A percentile compares a stretch with the other conserved stretches of the same genome.
Conservation (phyloP, 495 filamentous ascomycete species). For the Annulohypoxylon bovei region DNA sequence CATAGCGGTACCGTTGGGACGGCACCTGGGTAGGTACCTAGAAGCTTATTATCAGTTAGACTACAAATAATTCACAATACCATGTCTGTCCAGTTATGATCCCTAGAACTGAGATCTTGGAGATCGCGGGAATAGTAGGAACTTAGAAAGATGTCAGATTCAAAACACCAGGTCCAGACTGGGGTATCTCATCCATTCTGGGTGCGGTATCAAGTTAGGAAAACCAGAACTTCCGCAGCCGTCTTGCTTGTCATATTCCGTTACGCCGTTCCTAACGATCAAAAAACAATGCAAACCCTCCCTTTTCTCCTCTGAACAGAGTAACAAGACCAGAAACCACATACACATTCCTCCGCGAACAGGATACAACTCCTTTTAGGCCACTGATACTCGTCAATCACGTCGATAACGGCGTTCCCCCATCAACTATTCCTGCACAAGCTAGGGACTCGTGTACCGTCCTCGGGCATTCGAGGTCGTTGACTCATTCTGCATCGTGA, state of each 20-base stretch:
- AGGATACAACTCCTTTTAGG: conserved; percentile 27
- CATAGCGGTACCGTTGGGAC: not conserved
- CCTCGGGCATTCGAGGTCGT: conserved; percentile 1
- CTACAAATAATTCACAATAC: not conserved
- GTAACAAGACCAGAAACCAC: conserved; percentile 23
- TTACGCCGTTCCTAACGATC: conserved; percentile 41
- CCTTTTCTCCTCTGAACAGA: conserved; percentile 28
- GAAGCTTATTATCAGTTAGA: not conserved
- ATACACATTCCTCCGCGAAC: not conserved
- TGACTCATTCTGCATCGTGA: not conserved
- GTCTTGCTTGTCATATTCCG: conserved; percentile 40
- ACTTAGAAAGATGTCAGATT: conserved; percentile 18
- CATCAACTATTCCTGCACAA: conserved; percentile 15
- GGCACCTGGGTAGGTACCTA: not conserved
- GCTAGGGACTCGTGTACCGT: conserved; percentile 4
- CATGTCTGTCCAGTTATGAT: not conserved
- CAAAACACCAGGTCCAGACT: conserved; percentile 39
- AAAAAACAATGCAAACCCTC: conserved; percentile 30
- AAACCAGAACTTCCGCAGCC: conserved; percentile 41
- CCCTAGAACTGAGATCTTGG: not conserved
- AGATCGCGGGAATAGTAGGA: conserved; percentile 12
- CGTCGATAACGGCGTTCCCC: not conserved
- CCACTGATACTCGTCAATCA: conserved; percentile 25
- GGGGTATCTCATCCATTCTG: conserved; percentile 43
- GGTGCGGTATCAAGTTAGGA: conserved; percentile 26